These are phyloP conservation scores for Excoecaria cochinchinensis DNA, from an alignment of 345 rosid genomes.

Conservation along the genomic window DNA sequence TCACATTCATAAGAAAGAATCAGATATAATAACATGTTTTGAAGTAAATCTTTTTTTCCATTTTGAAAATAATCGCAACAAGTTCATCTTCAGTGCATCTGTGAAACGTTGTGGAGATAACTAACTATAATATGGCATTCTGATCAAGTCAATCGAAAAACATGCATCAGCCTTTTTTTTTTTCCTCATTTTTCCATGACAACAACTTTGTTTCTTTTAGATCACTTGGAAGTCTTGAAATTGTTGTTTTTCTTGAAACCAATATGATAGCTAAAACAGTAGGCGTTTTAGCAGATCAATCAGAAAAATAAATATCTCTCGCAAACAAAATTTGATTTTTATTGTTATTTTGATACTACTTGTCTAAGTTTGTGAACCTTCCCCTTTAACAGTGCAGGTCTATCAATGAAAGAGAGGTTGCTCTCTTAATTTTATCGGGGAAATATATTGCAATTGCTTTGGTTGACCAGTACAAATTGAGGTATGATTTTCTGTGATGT, in stretches of 20 bases:
- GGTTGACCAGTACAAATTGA: conserved; percentile 84
- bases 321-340: not conserved
- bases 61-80: not conserved
- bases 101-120: not conserved
- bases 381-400: conserved; percentile 84
- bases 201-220: not conserved
- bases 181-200: not conserved
- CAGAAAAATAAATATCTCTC: not conserved
- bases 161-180: not conserved
- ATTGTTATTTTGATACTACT: not conserved
- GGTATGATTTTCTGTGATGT: conserved; percentile 38
- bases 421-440: conserved; percentile 72
- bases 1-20: conserved; percentile 13
- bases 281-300: not conserved
- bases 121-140: not conserved
- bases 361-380: conserved; percentile 28
- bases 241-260: not conserved
- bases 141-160: not conserved
- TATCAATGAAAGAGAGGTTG: conserved; percentile 60
- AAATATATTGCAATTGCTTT: conserved; percentile 80
- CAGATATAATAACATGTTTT: not conserved
- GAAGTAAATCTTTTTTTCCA: not conserved
- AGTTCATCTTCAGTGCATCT: not conserved
- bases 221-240: not conserved
- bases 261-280: not conserved